These are phyloP conservation scores for Aspergillus panamensis DNA, from an alignment of 495 filamentous ascomycete genomes.

Conservation along the genomic window DNA sequence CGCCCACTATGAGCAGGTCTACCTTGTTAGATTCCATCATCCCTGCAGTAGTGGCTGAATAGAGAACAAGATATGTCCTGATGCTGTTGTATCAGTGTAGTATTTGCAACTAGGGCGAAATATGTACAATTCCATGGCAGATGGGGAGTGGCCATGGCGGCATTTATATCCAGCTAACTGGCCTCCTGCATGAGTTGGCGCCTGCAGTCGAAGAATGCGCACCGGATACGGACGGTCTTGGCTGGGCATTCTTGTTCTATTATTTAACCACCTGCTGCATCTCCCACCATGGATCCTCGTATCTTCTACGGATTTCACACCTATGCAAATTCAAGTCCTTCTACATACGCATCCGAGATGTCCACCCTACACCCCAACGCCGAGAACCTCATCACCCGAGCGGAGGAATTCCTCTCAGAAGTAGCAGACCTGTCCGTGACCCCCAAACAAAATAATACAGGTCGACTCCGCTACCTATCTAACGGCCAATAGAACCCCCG, in stretches of 20 bases:
- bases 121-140: no score
- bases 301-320: no score
- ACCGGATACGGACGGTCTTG: slow-evolving; percentile 5
- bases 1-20: slow-evolving; percentile 14
- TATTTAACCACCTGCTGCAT: not conserved
- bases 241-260: not conserved
- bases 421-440: slow-evolving; percentile 38
- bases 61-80: not conserved
- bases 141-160: not conserved
- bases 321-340: no score
- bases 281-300: not conserved
- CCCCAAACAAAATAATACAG: not conserved
- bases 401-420: slow-evolving; percentile 40
- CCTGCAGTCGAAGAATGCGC: not conserved
- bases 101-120: not conserved
- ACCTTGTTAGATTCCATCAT: not conserved
- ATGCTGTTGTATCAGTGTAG: not conserved
- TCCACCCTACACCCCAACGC: slow-evolving; percentile 28
- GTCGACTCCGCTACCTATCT: not conserved
- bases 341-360: no score
- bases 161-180: not conserved
- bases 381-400: slow-evolving; percentile 34
- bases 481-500: slow-evolving; percentile 35
- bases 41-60: not conserved
- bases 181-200: not conserved